Percentiles rank a stretch among this genome's conserved stretches.
Conservation (phyloP, 768 basidiomycete genomes). For the Trametes sanguinea region DNA sequence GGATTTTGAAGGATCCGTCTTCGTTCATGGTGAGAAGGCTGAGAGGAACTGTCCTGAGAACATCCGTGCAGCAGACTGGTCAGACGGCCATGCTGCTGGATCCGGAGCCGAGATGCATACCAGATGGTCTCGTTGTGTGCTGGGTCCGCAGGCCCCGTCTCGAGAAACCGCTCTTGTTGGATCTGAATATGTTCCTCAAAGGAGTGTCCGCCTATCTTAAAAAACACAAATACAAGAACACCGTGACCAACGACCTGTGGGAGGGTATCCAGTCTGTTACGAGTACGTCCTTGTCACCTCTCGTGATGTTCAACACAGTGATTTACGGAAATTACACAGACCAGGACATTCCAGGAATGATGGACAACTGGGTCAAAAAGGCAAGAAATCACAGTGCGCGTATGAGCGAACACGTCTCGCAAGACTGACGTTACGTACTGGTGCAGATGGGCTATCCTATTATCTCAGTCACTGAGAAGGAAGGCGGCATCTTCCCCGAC, state of each 20-base stretch:
- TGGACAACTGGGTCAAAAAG: slow-evolving; percentile 91
- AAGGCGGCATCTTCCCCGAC: slow-evolving; percentile 89
- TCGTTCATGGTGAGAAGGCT: slow-evolving; percentile 60
- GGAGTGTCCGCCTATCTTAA: slow-evolving; percentile 71
- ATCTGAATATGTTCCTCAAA: slow-evolving; percentile 69
- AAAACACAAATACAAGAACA: slow-evolving; percentile 37
- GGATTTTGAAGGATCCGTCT: slow-evolving; percentile 54
- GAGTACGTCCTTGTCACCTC: slow-evolving; percentile 35
- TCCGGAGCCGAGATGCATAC: too few relatives aligned
- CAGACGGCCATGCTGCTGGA: background rate
- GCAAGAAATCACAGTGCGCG: slow-evolving; percentile 34
- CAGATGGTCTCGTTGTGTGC: slow-evolving; percentile 89
- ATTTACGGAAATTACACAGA: slow-evolving; percentile 33
- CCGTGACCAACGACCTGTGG: slow-evolving; percentile 67
- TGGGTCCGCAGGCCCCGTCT: slow-evolving; percentile 67
- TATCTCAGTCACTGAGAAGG: slow-evolving; percentile 81
- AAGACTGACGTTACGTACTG: slow-evolving; percentile 84
- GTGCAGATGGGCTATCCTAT: slow-evolving; percentile 87
- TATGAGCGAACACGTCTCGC: slow-evolving; percentile 60
- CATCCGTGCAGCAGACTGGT: background rate
- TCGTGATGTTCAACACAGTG: too few relatives aligned
- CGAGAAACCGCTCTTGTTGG: slow-evolving; percentile 89
- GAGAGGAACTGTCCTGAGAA: slow-evolving; percentile 82
- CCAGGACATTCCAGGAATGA: slow-evolving; percentile 70
- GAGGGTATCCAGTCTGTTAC: slow-evolving; percentile 77